Evolutionary conservation across 805 yeast genomes (phyloP).

Genomic region (Hanseniaspora thailandica): DNA sequence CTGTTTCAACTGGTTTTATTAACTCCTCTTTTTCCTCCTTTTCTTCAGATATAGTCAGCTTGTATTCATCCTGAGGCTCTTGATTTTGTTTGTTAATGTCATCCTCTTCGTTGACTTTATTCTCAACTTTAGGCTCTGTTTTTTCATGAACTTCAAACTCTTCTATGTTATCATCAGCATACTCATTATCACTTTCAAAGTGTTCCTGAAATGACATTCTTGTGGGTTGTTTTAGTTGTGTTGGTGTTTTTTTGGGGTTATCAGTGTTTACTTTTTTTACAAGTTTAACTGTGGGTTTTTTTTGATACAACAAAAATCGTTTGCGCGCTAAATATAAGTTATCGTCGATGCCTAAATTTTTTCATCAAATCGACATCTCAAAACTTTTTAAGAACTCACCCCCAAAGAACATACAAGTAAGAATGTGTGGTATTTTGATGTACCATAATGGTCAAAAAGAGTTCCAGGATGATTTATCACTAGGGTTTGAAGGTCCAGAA

Average conservation of each 20-base stretch:
- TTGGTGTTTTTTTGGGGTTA: not conserved
- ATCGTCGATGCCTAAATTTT: too few relatives aligned
- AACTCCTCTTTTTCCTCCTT: not conserved
- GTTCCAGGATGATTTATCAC: not conserved
- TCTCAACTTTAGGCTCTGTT: slow-evolving; percentile 2
- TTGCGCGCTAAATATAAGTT: too few relatives aligned
- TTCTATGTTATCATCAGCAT: slow-evolving; percentile 3
- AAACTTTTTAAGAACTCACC: too few relatives aligned
- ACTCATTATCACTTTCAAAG: slow-evolving; percentile 3
- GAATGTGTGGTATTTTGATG: slow-evolving; percentile 14
- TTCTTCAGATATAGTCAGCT: not conserved
- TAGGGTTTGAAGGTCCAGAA: slow-evolving; percentile 3
- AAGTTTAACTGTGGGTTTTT: not conserved
- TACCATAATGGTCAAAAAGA: not conserved
- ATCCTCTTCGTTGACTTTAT: not conserved
- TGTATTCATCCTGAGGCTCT: not conserved
- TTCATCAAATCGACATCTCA: too few relatives aligned
- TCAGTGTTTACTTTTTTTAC: not conserved
- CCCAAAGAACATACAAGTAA: too few relatives aligned
- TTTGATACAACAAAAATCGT: too few relatives aligned
- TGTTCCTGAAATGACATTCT: slow-evolving; percentile 13
- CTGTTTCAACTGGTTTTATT: not conserved
- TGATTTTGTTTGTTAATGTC: not conserved
- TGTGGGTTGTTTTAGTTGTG: not conserved
- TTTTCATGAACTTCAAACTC: slow-evolving; percentile 7